Evolutionary conservation across 2,329 filamentous ascomycete genomes (phyloP).

Genomic region (Pseudocercospora macadamiae): DNA sequence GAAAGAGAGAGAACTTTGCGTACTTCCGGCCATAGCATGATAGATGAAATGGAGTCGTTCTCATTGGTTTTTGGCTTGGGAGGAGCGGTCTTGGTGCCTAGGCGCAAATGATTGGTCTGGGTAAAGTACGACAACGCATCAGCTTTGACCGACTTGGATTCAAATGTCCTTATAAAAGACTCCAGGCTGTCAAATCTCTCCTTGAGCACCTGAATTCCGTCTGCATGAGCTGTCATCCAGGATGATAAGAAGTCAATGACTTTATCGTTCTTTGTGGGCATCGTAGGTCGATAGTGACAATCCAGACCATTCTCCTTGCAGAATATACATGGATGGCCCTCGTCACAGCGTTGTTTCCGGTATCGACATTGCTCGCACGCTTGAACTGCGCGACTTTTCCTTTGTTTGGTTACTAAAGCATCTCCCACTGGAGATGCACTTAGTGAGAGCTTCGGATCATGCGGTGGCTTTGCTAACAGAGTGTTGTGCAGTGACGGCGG

Average conservation of each 20-base stretch:
- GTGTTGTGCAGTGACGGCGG: not conserved
- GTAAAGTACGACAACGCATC: slow-evolving; percentile 53
- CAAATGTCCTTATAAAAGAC: not conserved
- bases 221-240: slow-evolving; percentile 41
- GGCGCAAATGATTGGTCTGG: slow-evolving; percentile 59
- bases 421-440: not conserved
- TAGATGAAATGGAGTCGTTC: not conserved
- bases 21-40: slow-evolving; percentile 6
- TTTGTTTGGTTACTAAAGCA: slow-evolving; percentile 7
- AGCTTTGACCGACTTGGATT: not conserved
- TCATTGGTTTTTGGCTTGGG: slow-evolving; percentile 73
- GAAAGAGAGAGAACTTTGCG: slow-evolving; percentile 1
- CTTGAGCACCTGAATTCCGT: slow-evolving; percentile 24
- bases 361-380: slow-evolving; percentile 85
- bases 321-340: slow-evolving; percentile 75
- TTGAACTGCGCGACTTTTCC: slow-evolving; percentile 46
- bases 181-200: slow-evolving; percentile 1
- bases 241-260: slow-evolving; percentile 50
- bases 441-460: not conserved
- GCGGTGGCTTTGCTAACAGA: not conserved
- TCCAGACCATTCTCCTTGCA: slow-evolving; percentile 81
- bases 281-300: slow-evolving; percentile 85
- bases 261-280: slow-evolving; percentile 70
- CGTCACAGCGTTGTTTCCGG: slow-evolving; percentile 85
- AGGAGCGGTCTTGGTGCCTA: slow-evolving; percentile 67